A percentile compares a stretch with the other conserved stretches of the same genome.
phyloP scores from a whole-genome alignment of 345 rosid genomes.

The Trapa bicornis region DNA sequence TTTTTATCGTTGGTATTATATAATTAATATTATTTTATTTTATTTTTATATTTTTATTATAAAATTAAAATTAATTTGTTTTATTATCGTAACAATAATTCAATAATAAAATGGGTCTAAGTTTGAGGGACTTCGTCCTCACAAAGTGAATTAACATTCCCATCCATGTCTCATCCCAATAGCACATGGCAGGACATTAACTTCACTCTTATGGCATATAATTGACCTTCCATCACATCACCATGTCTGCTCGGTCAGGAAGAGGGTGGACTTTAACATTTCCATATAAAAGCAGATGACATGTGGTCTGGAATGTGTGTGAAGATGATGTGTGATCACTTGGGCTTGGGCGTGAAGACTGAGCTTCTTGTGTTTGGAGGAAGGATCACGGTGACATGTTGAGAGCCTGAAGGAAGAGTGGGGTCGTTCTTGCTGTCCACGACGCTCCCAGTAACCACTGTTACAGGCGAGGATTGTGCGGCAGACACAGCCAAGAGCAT shows the following conservation, averaged over 20 bases:
- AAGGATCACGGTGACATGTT: constrained; percentile 56
- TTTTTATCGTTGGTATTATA: too few species aligned
- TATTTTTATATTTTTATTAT: too few species aligned
- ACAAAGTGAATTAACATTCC: too few species aligned
- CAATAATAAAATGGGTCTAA: too few species aligned
- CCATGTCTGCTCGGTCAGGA: constrained; percentile 92
- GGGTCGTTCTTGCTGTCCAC: constrained; percentile 75
- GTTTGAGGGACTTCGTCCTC: too few species aligned
- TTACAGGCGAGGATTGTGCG: constrained; percentile 56
- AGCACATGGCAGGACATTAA: background rate
- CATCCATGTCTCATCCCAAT: background rate
- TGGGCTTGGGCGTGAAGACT: constrained; percentile 70
- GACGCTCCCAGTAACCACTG: constrained; percentile 38
- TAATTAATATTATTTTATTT: too few species aligned
- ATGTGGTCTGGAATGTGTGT: constrained; percentile 90
- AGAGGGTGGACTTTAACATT: constrained; percentile 24
- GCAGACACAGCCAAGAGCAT: constrained; percentile 39
- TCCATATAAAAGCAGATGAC: constrained; percentile 29
- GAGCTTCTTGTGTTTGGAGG: constrained; percentile 91
- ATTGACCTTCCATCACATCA: constrained; percentile 41
- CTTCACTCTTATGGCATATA: background rate
- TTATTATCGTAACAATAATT: too few species aligned
- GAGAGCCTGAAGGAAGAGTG: constrained; percentile 88
- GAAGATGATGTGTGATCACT: constrained; percentile 69
- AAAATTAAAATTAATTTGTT: too few species aligned